phyloP scores from a whole-genome alignment of 2,329 filamentous ascomycete species.

The Penicillium sp. region DNA sequence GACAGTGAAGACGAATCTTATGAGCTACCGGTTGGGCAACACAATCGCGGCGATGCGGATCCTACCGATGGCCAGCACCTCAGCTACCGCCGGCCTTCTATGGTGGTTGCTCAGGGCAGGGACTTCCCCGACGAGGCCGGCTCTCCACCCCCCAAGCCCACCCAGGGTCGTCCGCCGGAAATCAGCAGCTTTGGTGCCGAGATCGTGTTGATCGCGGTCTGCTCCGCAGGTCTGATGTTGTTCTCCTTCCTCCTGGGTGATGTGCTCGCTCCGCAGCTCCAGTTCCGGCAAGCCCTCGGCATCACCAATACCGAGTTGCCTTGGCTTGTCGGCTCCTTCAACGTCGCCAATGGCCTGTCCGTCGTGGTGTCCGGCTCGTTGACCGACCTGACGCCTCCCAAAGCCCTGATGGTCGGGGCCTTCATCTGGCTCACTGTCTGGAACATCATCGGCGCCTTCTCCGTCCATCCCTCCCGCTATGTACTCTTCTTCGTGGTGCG shows the following conservation, averaged over 20 bases:
- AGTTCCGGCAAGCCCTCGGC: constrained; percentile 31
- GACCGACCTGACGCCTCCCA: constrained; percentile 37
- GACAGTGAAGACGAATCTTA: too few relatives aligned
- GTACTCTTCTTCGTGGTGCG: constrained; percentile 34
- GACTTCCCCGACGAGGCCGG: too few relatives aligned
- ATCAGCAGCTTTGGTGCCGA: too few relatives aligned
- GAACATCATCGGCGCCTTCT: constrained; percentile 34
- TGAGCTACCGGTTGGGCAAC: too few relatives aligned
- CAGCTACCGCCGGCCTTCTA: too few relatives aligned
- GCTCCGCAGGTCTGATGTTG: constrained; percentile 38
- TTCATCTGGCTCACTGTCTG: constrained; percentile 38
- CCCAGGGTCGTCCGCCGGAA: too few relatives aligned
- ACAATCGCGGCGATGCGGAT: too few relatives aligned
- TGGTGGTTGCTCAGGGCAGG: too few relatives aligned
- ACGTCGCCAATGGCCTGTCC: constrained; percentile 37
- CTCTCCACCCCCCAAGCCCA: constrained; percentile 34
- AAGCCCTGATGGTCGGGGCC: constrained; percentile 36
- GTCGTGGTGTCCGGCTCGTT: constrained; percentile 34
- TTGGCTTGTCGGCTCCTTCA: constrained; percentile 38
- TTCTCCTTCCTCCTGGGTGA: constrained; percentile 40
- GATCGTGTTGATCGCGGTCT: too few relatives aligned
- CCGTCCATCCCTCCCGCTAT: constrained; percentile 29
- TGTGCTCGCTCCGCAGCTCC: constrained; percentile 34
- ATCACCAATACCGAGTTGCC: constrained; percentile 36
- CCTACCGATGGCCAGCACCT: too few relatives aligned